Conservation (phyloP, 768 basidiomycete genomes). For the Russula dissimulans region DNA sequence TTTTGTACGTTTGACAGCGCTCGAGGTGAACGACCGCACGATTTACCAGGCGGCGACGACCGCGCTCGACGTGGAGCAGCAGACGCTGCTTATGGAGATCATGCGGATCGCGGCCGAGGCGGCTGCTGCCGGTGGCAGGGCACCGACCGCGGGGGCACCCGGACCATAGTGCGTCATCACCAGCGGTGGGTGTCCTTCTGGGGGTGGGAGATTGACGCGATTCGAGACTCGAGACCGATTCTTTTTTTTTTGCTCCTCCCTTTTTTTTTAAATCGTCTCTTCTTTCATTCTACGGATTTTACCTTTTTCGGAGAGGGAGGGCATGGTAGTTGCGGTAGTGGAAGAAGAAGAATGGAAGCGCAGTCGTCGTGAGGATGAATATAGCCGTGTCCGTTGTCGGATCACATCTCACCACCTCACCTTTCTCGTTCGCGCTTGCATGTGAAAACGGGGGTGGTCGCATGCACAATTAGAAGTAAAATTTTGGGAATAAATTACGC, state of each 20-base stretch:
- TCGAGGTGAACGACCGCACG: slow-evolving; percentile 63
- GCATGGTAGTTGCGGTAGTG: not conserved
- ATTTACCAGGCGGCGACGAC: slow-evolving; percentile 70
- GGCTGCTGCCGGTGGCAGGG: not conserved
- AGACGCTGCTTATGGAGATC: slow-evolving; percentile 76
- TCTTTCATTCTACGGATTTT: not conserved
- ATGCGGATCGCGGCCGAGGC: slow-evolving; percentile 37
- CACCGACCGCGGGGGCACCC: not conserved
- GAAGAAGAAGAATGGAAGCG: not conserved
- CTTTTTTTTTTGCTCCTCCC: too few relatives aligned
- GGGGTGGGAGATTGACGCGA: not conserved
- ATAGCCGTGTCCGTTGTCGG: too few relatives aligned
- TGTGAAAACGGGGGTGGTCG: too few relatives aligned
- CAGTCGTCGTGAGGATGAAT: not conserved
- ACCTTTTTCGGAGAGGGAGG: not conserved
- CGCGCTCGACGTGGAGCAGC: slow-evolving; percentile 60
- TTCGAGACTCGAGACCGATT: not conserved
- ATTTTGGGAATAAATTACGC: not conserved
- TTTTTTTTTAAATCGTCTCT: not conserved
- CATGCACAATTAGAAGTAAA: too few relatives aligned
- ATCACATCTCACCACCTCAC: too few relatives aligned
- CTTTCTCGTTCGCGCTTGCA: too few relatives aligned
- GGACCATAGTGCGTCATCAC: not conserved
- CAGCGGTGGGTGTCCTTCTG: too few relatives aligned
- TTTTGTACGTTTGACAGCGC: slow-evolving; percentile 33